Percentiles rank a stretch among this genome's conserved stretches.
Evolutionary conservation across 2,329 filamentous ascomycete genomes (phyloP).

Genomic region (Mollisia scopiformis): DNA sequence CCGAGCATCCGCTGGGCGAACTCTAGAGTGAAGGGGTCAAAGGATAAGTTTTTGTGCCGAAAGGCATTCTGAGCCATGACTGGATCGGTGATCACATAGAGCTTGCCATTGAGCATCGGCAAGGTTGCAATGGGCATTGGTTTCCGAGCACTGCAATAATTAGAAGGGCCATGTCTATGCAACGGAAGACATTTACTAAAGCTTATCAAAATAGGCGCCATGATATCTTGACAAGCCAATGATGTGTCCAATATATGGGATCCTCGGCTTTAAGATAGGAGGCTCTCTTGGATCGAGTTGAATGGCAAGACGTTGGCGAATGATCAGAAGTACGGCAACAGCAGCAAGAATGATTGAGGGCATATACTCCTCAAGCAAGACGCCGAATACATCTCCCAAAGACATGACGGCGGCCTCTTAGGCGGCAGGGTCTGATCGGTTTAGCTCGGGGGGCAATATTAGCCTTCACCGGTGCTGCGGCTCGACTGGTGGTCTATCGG

Average conservation of each 20-base stretch:
- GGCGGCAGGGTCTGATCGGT: neutral
- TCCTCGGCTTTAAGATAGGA: constrained; percentile 42
- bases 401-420: constrained; percentile 14
- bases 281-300: constrained; percentile 43
- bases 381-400: neutral
- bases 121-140: constrained; percentile 45
- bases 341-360: constrained; percentile 18
- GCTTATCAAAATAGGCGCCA: constrained; percentile 37
- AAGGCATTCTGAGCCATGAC: constrained; percentile 42
- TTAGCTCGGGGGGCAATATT: too few species aligned
- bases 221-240: constrained; percentile 42
- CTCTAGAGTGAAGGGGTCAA: constrained; percentile 45
- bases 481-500: too few species aligned
- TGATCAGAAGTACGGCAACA: constrained; percentile 12
- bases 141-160: constrained; percentile 25
- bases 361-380: constrained; percentile 21
- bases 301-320: constrained; percentile 19
- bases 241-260: constrained; percentile 51
- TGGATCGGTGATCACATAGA: constrained; percentile 49
- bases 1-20: constrained; percentile 42
- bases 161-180: neutral
- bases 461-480: too few species aligned
- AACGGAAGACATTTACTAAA: constrained; percentile 37
- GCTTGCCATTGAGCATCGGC: constrained; percentile 45
- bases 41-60: constrained; percentile 44